These are phyloP conservation scores for Penicillium bovifimosum DNA, from an alignment of 495 filamentous ascomycete genomes.

Conservation along the genomic window DNA sequence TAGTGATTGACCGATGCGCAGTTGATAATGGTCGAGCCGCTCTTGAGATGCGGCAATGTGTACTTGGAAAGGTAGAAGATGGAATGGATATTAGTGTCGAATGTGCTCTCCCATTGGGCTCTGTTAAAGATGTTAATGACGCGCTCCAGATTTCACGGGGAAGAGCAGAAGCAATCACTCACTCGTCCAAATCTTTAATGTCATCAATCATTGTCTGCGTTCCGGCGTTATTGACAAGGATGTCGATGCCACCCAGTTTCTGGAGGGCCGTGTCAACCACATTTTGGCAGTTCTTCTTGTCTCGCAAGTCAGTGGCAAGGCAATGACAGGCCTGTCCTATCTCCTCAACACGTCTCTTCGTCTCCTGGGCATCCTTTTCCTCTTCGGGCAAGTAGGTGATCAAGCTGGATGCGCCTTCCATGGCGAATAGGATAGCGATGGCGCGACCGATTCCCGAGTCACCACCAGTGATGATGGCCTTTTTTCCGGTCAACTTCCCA, in stretches of 20 bases:
- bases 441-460: constrained; percentile 80
- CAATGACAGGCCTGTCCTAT: constrained; percentile 58
- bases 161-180: neutral
- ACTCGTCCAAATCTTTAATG: constrained; percentile 70
- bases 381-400: constrained; percentile 75
- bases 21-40: constrained; percentile 73
- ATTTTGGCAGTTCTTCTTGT: constrained; percentile 61
- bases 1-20: constrained; percentile 78
- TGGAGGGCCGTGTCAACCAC: constrained; percentile 60
- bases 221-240: constrained; percentile 77
- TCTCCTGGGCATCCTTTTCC: constrained; percentile 70
- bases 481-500: constrained; percentile 68
- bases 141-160: too few relatives aligned
- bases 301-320: constrained; percentile 55
- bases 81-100: constrained; percentile 69
- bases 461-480: constrained; percentile 76
- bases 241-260: constrained; percentile 64
- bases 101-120: constrained; percentile 71
- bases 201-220: constrained; percentile 69
- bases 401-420: constrained; percentile 73
- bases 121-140: constrained; percentile 24
- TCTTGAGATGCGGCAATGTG: constrained; percentile 64
- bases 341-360: constrained; percentile 60
- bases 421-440: constrained; percentile 70
- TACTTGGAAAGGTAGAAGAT: constrained; percentile 75